These are phyloP conservation scores for Toxicodendron radicans DNA, from an alignment of 345 rosid genomes.

Conservation along the genomic window DNA sequence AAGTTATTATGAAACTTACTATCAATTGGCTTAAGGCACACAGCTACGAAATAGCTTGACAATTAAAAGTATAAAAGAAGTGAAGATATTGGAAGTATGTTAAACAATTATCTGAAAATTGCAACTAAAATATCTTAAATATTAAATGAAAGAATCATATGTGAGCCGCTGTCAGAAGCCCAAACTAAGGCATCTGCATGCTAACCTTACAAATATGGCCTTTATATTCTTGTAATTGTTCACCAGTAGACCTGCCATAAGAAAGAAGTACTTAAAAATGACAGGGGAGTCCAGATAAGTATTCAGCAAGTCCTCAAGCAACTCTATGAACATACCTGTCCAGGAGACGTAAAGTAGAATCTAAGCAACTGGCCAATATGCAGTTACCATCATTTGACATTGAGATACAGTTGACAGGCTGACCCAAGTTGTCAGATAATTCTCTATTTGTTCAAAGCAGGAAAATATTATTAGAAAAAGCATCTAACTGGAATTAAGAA, in stretches of 20 bases:
- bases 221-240: slow-evolving; percentile 87
- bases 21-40: slow-evolving; percentile 1
- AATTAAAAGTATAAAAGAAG: neutral
- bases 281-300: neutral
- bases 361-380: slow-evolving; percentile 84
- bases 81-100: neutral
- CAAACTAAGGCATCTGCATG: slow-evolving; percentile 16
- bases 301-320: slow-evolving; percentile 1
- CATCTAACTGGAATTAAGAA: neutral
- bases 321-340: slow-evolving; percentile 51
- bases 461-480: neutral
- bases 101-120: neutral
- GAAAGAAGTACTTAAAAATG: slow-evolving; percentile 17
- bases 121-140: too few species aligned
- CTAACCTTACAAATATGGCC: slow-evolving; percentile 93
- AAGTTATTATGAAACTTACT: neutral
- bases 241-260: slow-evolving; percentile 68
- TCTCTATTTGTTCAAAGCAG: slow-evolving; percentile 47
- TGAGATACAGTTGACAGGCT: slow-evolving; percentile 92
- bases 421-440: slow-evolving; percentile 83
- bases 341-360: slow-evolving; percentile 80
- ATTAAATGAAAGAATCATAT: neutral
- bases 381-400: slow-evolving; percentile 92
- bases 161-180: slow-evolving; percentile 1
- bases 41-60: neutral